Evolutionary conservation across 257 asterid species (phyloP).

Genomic region (Orobanche coerulescens): DNA sequence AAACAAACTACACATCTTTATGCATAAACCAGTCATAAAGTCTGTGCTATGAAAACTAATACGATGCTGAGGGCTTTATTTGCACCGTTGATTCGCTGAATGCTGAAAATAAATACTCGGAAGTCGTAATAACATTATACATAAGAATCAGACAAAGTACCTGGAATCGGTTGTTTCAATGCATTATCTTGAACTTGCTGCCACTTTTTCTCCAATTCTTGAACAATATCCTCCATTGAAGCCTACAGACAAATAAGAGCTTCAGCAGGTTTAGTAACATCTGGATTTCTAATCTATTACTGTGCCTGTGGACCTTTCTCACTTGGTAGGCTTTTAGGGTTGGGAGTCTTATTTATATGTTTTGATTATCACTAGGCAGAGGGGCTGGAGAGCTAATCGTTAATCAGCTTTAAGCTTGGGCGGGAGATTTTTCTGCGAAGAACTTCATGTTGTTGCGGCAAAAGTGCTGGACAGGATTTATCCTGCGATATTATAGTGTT

Average conservation of each 20-base stretch:
- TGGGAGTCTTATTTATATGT: too few species aligned
- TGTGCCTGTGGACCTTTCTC: too few species aligned
- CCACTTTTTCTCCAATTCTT: conserved; percentile 64
- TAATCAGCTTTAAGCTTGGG: too few species aligned
- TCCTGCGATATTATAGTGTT: too few species aligned
- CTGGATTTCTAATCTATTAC: too few species aligned
- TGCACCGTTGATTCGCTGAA: background rate
- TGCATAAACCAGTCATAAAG: background rate
- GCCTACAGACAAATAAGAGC: conserved; percentile 34
- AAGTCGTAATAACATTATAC: background rate
- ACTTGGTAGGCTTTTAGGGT: too few species aligned
- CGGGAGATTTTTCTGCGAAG: too few species aligned
- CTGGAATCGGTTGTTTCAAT: conserved; percentile 75
- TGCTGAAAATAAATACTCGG: background rate
- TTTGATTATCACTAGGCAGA: too few species aligned
- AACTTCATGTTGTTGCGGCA: too few species aligned
- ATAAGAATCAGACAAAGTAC: conserved; percentile 29
- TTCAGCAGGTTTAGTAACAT: conserved; percentile 18
- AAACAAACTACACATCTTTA: background rate
- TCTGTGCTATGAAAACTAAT: background rate
- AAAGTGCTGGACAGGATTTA: too few species aligned
- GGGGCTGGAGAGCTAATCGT: too few species aligned
- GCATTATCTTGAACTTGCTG: conserved; percentile 65
- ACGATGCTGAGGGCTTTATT: background rate
- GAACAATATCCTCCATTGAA: conserved; percentile 51